A percentile compares a stretch with the other conserved stretches of the same genome.
Evolutionary conservation across 2,329 filamentous ascomycete species (phyloP).

Genomic region (Sporothrix protearum): DNA sequence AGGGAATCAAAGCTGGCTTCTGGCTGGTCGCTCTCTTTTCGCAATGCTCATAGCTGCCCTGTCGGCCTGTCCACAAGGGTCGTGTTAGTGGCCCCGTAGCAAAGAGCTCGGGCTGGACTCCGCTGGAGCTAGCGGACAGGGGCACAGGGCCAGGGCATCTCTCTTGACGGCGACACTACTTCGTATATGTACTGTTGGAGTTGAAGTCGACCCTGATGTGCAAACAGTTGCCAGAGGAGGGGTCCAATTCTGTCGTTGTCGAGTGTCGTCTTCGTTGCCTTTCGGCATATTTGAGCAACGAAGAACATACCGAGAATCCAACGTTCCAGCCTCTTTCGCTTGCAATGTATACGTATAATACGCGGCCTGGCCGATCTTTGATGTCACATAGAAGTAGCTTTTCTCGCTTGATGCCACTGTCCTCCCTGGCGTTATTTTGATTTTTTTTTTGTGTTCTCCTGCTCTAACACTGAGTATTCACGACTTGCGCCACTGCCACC

Average conservation of each 20-base stretch:
- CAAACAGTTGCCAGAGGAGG: background rate
- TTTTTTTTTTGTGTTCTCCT: background rate
- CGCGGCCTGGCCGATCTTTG: background rate
- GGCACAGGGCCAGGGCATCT: background rate
- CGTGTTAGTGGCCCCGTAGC: constrained; percentile 7
- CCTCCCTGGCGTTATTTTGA: too few species aligned
- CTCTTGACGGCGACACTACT: background rate
- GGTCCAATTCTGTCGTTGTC: background rate
- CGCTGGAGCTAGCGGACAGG: background rate
- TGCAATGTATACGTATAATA: background rate
- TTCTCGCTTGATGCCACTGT: too few species aligned
- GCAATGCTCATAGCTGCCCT: background rate
- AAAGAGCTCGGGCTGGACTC: background rate
- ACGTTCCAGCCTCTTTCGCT: background rate
- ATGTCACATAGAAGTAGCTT: background rate
- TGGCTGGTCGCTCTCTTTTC: background rate
- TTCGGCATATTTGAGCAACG: background rate
- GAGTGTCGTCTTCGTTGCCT: background rate
- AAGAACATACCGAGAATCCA: background rate
- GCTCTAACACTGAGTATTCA: too few species aligned
- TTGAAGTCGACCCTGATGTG: background rate
- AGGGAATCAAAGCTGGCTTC: background rate
- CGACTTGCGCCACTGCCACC: background rate
- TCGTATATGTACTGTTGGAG: background rate
- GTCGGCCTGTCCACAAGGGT: too few species aligned